Conservation (phyloP, 2,329 filamentous ascomycete species). For the Truncatella angustata region DNA sequence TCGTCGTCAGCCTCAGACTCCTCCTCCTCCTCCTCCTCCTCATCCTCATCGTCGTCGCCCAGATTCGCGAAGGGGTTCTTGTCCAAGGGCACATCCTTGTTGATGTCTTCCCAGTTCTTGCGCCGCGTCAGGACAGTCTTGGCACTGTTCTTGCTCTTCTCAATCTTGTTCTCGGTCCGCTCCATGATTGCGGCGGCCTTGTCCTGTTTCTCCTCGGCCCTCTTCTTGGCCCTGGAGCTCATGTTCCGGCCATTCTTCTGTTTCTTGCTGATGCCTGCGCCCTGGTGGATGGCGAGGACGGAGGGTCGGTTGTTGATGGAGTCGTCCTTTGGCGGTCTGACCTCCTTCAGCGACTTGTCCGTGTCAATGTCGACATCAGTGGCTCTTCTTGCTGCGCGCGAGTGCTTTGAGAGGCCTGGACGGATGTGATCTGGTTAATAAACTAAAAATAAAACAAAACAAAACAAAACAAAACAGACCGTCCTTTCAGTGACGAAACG, state of each 20-base stretch:
- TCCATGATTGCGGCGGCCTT: conserved; percentile 60
- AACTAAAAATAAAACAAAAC: no score
- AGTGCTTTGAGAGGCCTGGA: conserved; percentile 61
- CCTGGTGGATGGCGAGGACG: conserved; percentile 66
- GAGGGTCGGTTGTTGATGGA: conserved; percentile 55
- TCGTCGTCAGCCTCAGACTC: conserved; percentile 22
- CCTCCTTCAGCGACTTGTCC: conserved; percentile 68
- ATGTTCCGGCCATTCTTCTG: conserved; percentile 55
- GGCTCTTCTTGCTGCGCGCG: conserved; percentile 71
- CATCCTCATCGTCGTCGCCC: conserved; percentile 12
- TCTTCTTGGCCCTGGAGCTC: conserved; percentile 53
- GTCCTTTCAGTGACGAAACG: no score
- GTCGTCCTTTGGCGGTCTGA: conserved; percentile 49
- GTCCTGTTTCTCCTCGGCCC: conserved; percentile 57
- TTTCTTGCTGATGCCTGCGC: conserved; percentile 68
- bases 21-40: conserved; percentile 15
- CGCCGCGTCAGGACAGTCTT: conserved; percentile 46
- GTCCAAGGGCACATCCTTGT: conserved; percentile 34
- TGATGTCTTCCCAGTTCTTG: conserved; percentile 59
- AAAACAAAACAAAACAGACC: no score
- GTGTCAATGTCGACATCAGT: conserved; percentile 68
- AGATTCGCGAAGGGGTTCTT: conserved; percentile 10
- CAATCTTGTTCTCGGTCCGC: conserved; percentile 54
- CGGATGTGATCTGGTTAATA: no score
- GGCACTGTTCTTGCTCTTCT: conserved; percentile 51